phyloP scores from a whole-genome alignment of 805 yeast species.

The Saturnispora quitensis region DNA sequence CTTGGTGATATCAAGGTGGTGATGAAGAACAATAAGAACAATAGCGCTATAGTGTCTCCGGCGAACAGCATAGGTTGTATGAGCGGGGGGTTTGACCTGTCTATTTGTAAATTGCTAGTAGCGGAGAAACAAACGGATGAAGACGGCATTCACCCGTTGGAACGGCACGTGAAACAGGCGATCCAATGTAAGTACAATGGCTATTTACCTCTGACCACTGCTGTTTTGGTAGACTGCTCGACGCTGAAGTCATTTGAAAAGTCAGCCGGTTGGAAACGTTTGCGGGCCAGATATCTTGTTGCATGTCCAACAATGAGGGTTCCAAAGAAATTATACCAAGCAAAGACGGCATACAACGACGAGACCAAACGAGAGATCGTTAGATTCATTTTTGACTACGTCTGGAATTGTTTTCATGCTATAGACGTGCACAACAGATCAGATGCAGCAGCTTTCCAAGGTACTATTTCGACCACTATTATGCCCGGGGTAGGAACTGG shows the following conservation, averaged over 20 bases:
- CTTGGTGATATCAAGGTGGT: neutral
- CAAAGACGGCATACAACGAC: conserved; percentile 6
- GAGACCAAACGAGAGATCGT: conserved; percentile 1
- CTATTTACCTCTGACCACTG: conserved; percentile 26
- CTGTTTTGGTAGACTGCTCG: conserved; percentile 25
- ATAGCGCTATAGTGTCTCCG: conserved; percentile 36
- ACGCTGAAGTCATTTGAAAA: conserved; percentile 11
- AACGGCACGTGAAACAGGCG: conserved; percentile 12
- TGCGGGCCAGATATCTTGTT: conserved; percentile 25
- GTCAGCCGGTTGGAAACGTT: conserved; percentile 24
- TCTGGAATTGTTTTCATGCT: conserved; percentile 28
- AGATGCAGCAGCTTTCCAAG: conserved; percentile 4
- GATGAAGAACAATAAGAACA: neutral
- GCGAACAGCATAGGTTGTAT: conserved; percentile 43
- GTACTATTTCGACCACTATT: conserved; percentile 8
- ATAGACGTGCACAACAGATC: conserved; percentile 16
- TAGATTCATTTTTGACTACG: conserved; percentile 29
- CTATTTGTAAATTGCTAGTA: conserved; percentile 24
- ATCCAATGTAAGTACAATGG: conserved; percentile 18
- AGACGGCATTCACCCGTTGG: conserved; percentile 17
- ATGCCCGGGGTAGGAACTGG: conserved; percentile 36
- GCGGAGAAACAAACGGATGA: neutral
- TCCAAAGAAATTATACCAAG: conserved; percentile 20
- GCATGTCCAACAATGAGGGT: conserved; percentile 35
- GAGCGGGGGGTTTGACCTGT: conserved; percentile 43